Conservation (phyloP, 2,329 filamentous ascomycete species). For the Apiospora sp. region DNA sequence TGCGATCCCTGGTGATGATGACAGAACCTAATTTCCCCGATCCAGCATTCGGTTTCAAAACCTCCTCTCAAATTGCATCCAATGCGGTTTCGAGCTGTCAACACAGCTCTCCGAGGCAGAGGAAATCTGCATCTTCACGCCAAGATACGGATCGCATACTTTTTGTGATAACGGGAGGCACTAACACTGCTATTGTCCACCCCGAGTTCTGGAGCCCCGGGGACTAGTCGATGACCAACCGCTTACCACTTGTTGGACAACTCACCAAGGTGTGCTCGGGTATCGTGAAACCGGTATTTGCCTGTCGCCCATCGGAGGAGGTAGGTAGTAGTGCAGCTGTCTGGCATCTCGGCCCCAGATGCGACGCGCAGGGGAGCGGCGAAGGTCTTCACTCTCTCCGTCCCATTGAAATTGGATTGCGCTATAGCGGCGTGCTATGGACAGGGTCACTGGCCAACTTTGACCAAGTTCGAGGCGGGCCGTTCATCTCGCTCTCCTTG, state of each 20-base stretch:
- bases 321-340: background rate
- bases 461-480: background rate
- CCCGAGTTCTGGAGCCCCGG: background rate
- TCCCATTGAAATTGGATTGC: background rate
- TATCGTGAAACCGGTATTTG: conserved; percentile 2
- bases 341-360: conserved; percentile 6
- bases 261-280: background rate
- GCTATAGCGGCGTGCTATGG: conserved; percentile 17
- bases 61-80: background rate
- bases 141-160: background rate
- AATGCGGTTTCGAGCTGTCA: background rate
- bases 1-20: conserved; percentile 11
- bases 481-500: conserved; percentile 1
- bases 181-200: background rate
- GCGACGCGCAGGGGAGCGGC: background rate
- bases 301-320: background rate
- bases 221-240: background rate
- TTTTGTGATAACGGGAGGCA: background rate
- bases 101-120: background rate
- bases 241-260: background rate
- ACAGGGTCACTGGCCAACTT: conserved; percentile 10
- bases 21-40: conserved; percentile 13
- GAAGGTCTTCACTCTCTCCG: no score
- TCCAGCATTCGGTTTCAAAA: background rate
- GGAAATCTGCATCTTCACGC: background rate